Evolutionary conservation across 257 asterid genomes (phyloP).

Genomic region (Nicotiana tomentosiformis): DNA sequence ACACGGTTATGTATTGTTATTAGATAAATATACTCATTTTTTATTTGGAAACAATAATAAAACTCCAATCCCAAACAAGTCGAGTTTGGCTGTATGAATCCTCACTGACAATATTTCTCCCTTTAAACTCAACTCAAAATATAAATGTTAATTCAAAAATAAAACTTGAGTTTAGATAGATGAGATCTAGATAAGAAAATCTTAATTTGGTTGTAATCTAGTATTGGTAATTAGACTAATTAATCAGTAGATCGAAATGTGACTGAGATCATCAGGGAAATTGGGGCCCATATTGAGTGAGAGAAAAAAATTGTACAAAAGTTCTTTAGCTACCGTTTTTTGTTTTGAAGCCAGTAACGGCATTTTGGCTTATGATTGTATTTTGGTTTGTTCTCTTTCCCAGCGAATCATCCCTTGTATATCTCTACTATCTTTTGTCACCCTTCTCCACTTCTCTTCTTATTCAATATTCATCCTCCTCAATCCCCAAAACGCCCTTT

Average conservation of each 20-base stretch:
- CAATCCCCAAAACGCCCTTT: background rate
- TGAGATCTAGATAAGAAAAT: background rate
- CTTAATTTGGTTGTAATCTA: background rate
- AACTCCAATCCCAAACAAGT: too few species aligned
- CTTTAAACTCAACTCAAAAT: too few species aligned
- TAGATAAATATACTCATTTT: too few species aligned
- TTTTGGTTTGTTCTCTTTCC: background rate
- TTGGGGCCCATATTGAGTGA: conserved; percentile 2
- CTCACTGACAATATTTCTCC: too few species aligned
- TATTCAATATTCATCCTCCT: background rate
- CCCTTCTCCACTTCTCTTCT: background rate
- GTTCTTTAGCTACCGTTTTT: conserved; percentile 17
- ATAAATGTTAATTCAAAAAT: too few species aligned
- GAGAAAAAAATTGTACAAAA: background rate
- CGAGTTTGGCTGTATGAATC: rapidly evolving
- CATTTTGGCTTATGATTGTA: conserved; percentile 39
- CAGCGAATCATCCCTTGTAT: conserved; percentile 8
- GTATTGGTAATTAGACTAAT: background rate
- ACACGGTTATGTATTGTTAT: background rate
- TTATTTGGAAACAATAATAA: too few species aligned
- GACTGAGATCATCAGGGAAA: background rate
- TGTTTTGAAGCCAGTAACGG: conserved; percentile 50
- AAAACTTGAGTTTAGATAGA: background rate
- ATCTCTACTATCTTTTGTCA: background rate
- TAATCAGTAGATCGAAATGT: background rate